Percentiles rank a stretch among this genome's conserved stretches.
phyloP scores from a whole-genome alignment of 345 rosid species.

The Eucalyptus polyanthemos region DNA sequence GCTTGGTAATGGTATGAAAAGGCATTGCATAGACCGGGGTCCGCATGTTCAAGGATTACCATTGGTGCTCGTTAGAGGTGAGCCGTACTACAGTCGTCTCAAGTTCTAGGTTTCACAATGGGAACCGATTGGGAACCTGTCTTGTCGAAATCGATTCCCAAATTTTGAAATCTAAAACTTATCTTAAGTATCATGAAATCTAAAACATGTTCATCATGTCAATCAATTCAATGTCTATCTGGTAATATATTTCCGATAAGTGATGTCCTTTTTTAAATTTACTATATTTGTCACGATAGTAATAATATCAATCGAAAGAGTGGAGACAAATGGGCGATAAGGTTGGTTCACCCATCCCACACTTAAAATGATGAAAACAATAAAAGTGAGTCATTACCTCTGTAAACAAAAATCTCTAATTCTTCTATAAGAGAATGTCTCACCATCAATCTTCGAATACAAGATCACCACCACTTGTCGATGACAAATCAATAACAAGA shows the following conservation, averaged over 20 bases:
- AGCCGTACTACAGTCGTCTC: background rate
- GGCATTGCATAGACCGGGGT: background rate
- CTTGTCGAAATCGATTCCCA: accelerated
- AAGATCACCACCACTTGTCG: accelerated
- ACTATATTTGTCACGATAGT: accelerated
- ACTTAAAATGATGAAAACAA: accelerated
- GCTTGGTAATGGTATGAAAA: background rate
- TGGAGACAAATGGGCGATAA: accelerated
- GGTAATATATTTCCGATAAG: accelerated
- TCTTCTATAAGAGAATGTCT: accelerated
- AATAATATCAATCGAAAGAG: accelerated
- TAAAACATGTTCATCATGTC: accelerated
- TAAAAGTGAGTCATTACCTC: too few species aligned
- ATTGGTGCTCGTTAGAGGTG: background rate
- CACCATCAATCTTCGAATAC: accelerated
- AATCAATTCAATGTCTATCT: too few species aligned
- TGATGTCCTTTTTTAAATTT: too few species aligned
- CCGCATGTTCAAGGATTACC: background rate
- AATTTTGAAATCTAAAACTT: too few species aligned
- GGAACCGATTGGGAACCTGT: too few species aligned
- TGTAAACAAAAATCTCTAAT: too few species aligned
- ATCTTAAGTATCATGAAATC: too few species aligned
- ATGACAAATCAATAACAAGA: too few species aligned
- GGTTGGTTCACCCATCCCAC: accelerated
- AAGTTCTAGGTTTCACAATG: accelerated